Evolutionary conservation across 2,329 filamentous ascomycete species (phyloP).

Genomic region (Epichloe festucae): DNA sequence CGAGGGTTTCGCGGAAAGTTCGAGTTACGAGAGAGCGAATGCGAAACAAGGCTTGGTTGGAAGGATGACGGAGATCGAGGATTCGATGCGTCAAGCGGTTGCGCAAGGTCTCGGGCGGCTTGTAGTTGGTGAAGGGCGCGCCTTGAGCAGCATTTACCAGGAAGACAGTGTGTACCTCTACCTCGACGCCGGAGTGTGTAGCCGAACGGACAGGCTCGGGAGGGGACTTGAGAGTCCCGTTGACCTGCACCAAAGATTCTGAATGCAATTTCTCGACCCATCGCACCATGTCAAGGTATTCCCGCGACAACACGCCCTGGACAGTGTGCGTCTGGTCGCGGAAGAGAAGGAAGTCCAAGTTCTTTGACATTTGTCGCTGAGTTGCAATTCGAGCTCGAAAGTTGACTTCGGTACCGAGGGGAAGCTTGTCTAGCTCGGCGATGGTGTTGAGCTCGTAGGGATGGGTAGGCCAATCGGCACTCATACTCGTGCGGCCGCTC

Average conservation of each 20-base stretch:
- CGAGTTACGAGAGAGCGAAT: constrained; percentile 71
- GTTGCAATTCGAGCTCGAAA: constrained; percentile 38
- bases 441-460: constrained; percentile 28
- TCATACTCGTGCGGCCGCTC: constrained; percentile 23
- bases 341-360: constrained; percentile 74
- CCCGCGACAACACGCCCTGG: constrained; percentile 58
- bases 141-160: constrained; percentile 38
- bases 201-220: constrained; percentile 64
- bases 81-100: constrained; percentile 68
- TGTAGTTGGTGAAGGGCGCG: constrained; percentile 40
- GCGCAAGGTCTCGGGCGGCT: constrained; percentile 50
- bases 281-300: constrained; percentile 59
- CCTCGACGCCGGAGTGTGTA: constrained; percentile 61
- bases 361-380: constrained; percentile 66
- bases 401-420: constrained; percentile 26
- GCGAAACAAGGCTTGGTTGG: constrained; percentile 78
- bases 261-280: constrained; percentile 75
- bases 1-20: constrained; percentile 65
- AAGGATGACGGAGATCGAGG: constrained; percentile 72
- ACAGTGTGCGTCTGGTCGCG: constrained; percentile 73
- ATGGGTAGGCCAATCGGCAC: constrained; percentile 25
- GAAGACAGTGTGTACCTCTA: constrained; percentile 48
- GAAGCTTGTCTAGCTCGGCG: constrained; percentile 22
- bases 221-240: constrained; percentile 59
- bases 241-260: constrained; percentile 67